Conservation (phyloP, 768 basidiomycete genomes). For the Hericium erinaceus region DNA sequence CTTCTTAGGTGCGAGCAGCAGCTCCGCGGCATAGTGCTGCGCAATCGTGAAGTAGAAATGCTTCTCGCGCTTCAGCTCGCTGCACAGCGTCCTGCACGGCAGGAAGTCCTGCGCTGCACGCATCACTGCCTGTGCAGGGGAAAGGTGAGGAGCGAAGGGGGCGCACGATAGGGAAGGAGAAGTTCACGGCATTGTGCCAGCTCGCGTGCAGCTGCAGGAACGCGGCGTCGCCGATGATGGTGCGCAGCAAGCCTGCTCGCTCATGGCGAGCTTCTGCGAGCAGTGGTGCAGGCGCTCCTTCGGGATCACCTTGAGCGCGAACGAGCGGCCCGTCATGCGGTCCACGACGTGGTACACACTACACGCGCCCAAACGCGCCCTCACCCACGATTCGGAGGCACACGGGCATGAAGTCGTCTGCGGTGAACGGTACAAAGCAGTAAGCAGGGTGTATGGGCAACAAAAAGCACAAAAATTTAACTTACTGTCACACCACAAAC, state of each 20-base stretch:
- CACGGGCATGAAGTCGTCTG: not conserved
- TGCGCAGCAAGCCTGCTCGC: not conserved
- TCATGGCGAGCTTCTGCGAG: not conserved
- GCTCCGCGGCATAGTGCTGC: not conserved
- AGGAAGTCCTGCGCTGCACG: not conserved
- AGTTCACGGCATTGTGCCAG: conserved; percentile 1
- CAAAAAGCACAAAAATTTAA: too few species aligned
- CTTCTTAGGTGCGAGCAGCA: not conserved
- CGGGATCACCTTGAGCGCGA: conserved; percentile 2
- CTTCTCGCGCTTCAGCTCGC: not conserved
- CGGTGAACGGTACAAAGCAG: too few species aligned
- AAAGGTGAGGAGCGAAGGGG: too few species aligned
- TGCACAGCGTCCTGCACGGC: not conserved
- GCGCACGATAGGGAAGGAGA: not conserved
- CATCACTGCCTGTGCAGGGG: too few species aligned
- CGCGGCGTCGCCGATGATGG: not conserved
- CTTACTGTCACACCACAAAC: too few species aligned
- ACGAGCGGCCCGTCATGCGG: not conserved
- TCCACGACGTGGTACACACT: not conserved
- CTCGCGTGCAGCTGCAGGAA: conserved; percentile 2
- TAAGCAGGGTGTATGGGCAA: too few species aligned
- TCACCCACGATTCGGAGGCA: not conserved
- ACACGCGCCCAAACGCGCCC: conserved; percentile 1
- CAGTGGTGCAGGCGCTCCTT: not conserved
- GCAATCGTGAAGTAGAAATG: not conserved